These are phyloP conservation scores for Talaromyces verruculosus DNA, from an alignment of 2,329 filamentous ascomycete genomes.

Conservation along the genomic window DNA sequence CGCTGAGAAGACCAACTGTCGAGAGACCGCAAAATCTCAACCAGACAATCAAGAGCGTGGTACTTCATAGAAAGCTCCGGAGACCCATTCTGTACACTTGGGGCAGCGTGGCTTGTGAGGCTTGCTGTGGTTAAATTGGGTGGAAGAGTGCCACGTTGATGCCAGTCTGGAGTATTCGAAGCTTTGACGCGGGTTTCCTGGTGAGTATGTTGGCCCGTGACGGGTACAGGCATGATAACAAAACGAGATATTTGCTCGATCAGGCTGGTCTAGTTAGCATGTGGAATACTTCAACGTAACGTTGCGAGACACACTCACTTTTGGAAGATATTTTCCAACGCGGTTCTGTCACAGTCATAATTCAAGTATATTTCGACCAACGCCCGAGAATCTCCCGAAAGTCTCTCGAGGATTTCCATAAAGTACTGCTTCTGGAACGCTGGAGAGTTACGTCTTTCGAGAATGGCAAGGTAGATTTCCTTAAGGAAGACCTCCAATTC, in stretches of 20 bases:
- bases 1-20: constrained; percentile 87
- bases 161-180: constrained; percentile 71
- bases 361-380: constrained; percentile 96
- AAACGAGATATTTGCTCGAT: constrained; percentile 92
- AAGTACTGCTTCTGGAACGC: constrained; percentile 91
- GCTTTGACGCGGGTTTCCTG: constrained; percentile 71
- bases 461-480: constrained; percentile 89
- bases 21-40: constrained; percentile 83
- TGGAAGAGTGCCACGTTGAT: constrained; percentile 78
- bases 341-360: constrained; percentile 92
- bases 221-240: constrained; percentile 72
- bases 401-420: constrained; percentile 76
- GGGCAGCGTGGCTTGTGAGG: constrained; percentile 57
- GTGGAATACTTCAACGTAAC: neutral
- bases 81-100: constrained; percentile 65
- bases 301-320: constrained; percentile 37
- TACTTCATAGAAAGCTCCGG: constrained; percentile 91
- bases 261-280: constrained; percentile 52
- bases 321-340: constrained; percentile 95
- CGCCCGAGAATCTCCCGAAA: constrained; percentile 82
- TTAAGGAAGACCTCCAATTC: constrained; percentile 98
- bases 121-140: constrained; percentile 80
- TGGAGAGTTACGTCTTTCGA: constrained; percentile 84
- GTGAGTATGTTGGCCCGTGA: constrained; percentile 75
- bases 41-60: constrained; percentile 80